Evolutionary conservation across 805 yeast species (phyloP).

Genomic region (Lachancea fermentati): DNA sequence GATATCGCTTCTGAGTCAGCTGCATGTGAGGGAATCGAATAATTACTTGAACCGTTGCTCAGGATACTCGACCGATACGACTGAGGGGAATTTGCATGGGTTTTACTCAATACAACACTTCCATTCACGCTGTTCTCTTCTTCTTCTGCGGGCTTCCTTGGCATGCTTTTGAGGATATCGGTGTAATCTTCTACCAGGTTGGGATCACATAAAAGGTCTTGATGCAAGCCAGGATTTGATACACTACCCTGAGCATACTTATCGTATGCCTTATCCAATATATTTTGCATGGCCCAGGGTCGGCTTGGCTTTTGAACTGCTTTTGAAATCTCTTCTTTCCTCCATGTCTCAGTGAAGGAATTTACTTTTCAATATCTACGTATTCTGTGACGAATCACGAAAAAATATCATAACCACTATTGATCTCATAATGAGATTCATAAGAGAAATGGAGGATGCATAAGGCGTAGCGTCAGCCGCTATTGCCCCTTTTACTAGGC

Average conservation of each 20-base stretch:
- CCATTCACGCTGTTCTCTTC: constrained; percentile 23
- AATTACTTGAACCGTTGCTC: constrained; percentile 14
- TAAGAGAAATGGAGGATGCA: no score
- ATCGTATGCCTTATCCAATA: constrained; percentile 10
- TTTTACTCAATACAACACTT: constrained; percentile 26
- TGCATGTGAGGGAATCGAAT: constrained; percentile 6
- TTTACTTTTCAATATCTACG: no score
- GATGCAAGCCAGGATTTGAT: constrained; percentile 3
- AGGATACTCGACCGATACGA: constrained; percentile 10
- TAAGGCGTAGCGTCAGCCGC: no score
- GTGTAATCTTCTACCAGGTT: constrained; percentile 28
- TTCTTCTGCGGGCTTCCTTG: constrained; percentile 8
- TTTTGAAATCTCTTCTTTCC: not conserved
- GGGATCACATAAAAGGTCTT: constrained; percentile 26
- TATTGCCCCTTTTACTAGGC: no score
- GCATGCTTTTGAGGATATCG: constrained; percentile 20
- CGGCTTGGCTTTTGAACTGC: not conserved
- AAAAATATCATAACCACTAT: no score
- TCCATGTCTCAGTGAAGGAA: constrained; percentile 5
- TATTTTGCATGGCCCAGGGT: constrained; percentile 5
- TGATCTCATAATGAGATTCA: no score
- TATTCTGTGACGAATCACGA: not conserved
- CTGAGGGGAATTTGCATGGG: constrained; percentile 3
- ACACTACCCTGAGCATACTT: constrained; percentile 7
- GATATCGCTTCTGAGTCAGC: not conserved